Percentiles rank a stretch among this genome's conserved stretches.
phyloP scores from a whole-genome alignment of 345 rosid genomes.

The Reutealis trisperma region DNA sequence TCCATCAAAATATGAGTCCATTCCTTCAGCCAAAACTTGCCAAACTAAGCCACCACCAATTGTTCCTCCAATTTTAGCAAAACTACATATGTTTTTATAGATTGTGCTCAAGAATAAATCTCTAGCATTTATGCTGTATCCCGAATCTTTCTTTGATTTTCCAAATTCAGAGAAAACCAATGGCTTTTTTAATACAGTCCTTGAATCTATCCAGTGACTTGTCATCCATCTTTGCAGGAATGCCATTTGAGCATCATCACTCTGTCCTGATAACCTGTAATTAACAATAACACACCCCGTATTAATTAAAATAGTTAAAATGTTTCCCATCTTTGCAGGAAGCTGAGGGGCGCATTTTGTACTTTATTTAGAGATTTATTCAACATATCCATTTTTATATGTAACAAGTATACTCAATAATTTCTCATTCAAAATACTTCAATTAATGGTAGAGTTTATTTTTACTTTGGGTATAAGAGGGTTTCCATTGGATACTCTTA shows the following conservation, averaged over 20 bases:
- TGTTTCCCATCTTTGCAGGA: no score
- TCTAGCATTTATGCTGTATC: slow-evolving; percentile 25
- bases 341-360: no score
- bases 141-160: slow-evolving; percentile 36
- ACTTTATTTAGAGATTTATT: no score
- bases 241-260: slow-evolving; percentile 22
- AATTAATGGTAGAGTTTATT: no score
- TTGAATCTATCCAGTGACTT: slow-evolving; percentile 40
- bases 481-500: no score
- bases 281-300: neutral
- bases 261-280: slow-evolving; percentile 34
- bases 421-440: no score
- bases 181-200: slow-evolving; percentile 38
- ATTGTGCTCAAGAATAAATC: slow-evolving; percentile 34
- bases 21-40: slow-evolving; percentile 45
- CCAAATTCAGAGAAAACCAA: slow-evolving; percentile 50
- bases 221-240: slow-evolving; percentile 42
- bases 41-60: slow-evolving; percentile 48
- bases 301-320: no score
- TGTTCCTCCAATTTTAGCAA: slow-evolving; percentile 36
- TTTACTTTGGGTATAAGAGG: no score
- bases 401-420: no score
- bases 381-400: no score
- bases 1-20: slow-evolving; percentile 43
- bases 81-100: slow-evolving; percentile 28